Conservation (phyloP, 495 filamentous ascomycete species). For the Annulohypoxylon nitens region DNA sequence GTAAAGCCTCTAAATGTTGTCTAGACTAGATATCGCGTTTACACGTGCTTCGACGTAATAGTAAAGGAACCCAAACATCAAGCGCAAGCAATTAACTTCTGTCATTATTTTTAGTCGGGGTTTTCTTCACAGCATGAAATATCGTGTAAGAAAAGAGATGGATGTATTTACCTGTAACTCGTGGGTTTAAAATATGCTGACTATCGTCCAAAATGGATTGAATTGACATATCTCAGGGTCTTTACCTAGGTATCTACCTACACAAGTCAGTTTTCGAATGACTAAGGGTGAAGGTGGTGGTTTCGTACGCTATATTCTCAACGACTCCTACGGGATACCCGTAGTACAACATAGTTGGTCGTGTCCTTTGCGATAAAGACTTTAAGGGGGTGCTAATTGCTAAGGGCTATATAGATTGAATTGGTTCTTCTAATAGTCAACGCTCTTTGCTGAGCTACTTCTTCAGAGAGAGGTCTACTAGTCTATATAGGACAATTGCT, state of each 20-base stretch:
- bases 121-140: background rate
- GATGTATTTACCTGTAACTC: background rate
- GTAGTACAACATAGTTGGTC: background rate
- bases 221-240: background rate
- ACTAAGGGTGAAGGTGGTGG: background rate
- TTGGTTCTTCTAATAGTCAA: background rate
- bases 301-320: background rate
- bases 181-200: background rate
- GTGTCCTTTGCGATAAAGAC: no score
- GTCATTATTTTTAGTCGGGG: background rate
- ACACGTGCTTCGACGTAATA: background rate
- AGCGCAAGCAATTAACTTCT: background rate
- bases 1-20: background rate
- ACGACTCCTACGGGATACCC: background rate
- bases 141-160: background rate
- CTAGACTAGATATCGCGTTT: background rate
- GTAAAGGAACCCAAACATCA: background rate
- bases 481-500: background rate
- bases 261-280: background rate
- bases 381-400: background rate
- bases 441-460: background rate
- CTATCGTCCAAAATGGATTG: background rate
- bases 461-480: background rate
- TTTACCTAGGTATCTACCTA: background rate
- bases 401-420: background rate